These are phyloP conservation scores for Leccinum arenicola DNA, from an alignment of 768 basidiomycete genomes.

Conservation along the genomic window DNA sequence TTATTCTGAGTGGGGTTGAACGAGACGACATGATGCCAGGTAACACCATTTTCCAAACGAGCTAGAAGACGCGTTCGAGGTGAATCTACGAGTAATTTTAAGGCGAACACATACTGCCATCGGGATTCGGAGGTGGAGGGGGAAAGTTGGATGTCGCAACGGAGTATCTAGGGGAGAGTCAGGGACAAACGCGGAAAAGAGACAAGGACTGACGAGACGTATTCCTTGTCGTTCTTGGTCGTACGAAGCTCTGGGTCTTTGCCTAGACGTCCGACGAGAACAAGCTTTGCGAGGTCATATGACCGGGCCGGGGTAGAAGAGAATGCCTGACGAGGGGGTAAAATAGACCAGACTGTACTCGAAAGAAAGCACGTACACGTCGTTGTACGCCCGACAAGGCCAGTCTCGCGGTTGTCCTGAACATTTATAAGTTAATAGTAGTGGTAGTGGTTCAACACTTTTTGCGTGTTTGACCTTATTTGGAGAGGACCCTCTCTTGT, in stretches of 20 bases:
- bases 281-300: conserved; percentile 70
- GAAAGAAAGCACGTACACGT: conserved; percentile 44
- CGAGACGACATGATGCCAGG: conserved; percentile 77
- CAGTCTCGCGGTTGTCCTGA: conserved; percentile 45
- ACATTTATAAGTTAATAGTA: conserved; percentile 48
- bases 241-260: conserved; percentile 67
- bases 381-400: conserved; percentile 36
- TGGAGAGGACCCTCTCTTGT: conserved; percentile 2
- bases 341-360: background rate
- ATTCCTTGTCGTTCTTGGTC: conserved; percentile 78
- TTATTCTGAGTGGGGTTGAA: conserved; percentile 62
- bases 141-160: conserved; percentile 71
- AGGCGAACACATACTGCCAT: conserved; percentile 51
- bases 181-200: background rate
- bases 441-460: background rate
- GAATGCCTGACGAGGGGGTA: conserved; percentile 48
- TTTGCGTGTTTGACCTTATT: conserved; percentile 19
- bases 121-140: conserved; percentile 53
- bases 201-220: conserved; percentile 53
- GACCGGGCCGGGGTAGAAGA: conserved; percentile 54
- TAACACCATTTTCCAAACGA: conserved; percentile 49
- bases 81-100: conserved; percentile 1
- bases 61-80: conserved; percentile 36
- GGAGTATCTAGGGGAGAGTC: conserved; percentile 51
- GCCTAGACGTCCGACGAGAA: conserved; percentile 71